These are phyloP conservation scores for Lentinula raphanica DNA, from an alignment of 768 basidiomycete genomes.

Conservation along the genomic window DNA sequence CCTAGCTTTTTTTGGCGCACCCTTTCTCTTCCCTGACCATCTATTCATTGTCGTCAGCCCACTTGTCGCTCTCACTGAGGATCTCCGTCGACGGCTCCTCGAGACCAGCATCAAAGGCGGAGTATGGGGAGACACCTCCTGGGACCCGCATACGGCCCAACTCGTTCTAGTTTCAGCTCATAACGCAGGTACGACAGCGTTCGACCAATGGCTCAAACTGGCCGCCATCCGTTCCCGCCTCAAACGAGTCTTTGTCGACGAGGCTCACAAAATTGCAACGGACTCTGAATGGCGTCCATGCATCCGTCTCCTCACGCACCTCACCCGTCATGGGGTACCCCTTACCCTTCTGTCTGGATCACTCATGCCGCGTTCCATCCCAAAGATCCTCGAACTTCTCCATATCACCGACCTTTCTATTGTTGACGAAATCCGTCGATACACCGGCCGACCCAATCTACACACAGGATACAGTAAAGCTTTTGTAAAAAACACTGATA, in stretches of 20 bases:
- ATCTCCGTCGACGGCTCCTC: neutral
- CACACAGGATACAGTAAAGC: no score
- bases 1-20: neutral
- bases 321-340: neutral
- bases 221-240: neutral
- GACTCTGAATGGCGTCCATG: neutral
- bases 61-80: neutral
- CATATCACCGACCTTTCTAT: neutral
- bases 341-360: neutral
- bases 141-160: neutral
- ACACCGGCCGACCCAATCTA: neutral
- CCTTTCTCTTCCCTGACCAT: neutral
- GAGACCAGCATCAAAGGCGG: neutral
- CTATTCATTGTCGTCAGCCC: constrained; percentile 1
- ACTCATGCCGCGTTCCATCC: neutral
- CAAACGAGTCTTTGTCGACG: neutral
- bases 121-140: neutral
- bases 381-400: neutral
- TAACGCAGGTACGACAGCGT: neutral
- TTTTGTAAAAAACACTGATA: no score
- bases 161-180: neutral
- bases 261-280: neutral
- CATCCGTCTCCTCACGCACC: neutral
- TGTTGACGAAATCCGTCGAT: neutral
- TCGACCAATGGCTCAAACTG: neutral